Evolutionary conservation across 73 alveolate species (phyloP).

Genomic region (Symbiodinium natans): DNA sequence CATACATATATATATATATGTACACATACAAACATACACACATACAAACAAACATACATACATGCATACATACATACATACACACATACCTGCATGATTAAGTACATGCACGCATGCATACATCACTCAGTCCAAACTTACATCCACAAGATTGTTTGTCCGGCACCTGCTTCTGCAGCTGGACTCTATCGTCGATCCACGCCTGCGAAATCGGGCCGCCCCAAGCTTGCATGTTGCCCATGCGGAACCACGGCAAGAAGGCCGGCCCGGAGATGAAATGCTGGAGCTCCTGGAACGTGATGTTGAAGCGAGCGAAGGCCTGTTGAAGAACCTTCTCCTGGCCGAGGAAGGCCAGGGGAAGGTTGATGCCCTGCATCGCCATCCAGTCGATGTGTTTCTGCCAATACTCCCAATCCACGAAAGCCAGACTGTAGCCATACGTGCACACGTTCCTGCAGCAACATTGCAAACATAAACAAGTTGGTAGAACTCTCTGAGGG

Average conservation of each 20-base stretch:
- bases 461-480: background rate
- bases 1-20: too few species aligned
- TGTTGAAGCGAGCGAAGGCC: slow-evolving; percentile 38
- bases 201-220: slow-evolving; percentile 94
- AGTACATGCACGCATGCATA: background rate
- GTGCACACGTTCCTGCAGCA: background rate
- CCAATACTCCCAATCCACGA: slow-evolving; percentile 95
- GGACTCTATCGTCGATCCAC: slow-evolving; percentile 89
- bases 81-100: too few species aligned
- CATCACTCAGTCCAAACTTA: too few species aligned
- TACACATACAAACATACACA: too few species aligned
- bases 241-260: slow-evolving; percentile 95
- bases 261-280: slow-evolving; percentile 95
- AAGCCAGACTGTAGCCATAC: background rate
- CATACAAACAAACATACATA: too few species aligned
- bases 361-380: slow-evolving; percentile 95
- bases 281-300: slow-evolving; percentile 83
- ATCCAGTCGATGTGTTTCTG: slow-evolving; percentile 95
- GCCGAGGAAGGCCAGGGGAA: slow-evolving; percentile 95
- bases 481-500: too few species aligned
- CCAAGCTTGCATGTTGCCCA: slow-evolving; percentile 95
- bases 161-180: slow-evolving; percentile 59
- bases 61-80: too few species aligned
- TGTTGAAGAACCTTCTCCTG: slow-evolving; percentile 93
- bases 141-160: slow-evolving; percentile 66